Base-by-base conservation (phyloP, 1,284 basidiomycete species). In the Moesziomyces aphidis region DNA sequence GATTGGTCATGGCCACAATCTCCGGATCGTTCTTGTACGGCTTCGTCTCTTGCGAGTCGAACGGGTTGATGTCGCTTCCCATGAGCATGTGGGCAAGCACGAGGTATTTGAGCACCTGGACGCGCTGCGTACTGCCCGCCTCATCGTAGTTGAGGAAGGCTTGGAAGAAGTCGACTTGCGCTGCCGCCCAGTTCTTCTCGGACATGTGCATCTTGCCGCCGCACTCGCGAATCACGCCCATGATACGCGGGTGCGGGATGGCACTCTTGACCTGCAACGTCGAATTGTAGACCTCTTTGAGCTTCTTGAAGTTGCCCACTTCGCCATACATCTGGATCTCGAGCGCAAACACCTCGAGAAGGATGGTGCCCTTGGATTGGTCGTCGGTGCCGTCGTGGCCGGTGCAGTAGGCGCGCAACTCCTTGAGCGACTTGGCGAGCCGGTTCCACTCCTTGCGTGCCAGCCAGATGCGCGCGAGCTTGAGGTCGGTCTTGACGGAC, bases 181-280 rank as follows among this genome's bases (percentile, higher is more conserved):
- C 97, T 54, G 93, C 91, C 66, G 92, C 92, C 95, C 96, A 99
- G 86, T 97, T 92, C 73, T 93, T 93, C 88, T 99, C 97, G 62
- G 93, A 94, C 97, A 99, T 99, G 94, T 97, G 97, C 97, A 99
- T 99, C 87, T 99, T 99, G 9, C 97, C 97, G 15, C 97, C 97
- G 77, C 96, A 98, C 85, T 99, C 97, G 82, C 95, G 94, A 86
- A 99, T 99, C 57, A 98, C 93, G 55, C 96, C 97, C 92, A 98
- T 95, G 82, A 99, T 98, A 26, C 95, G 90, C 9, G 97, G 97
- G 86, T 99, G 97, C 11, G 96, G 95, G 66, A 99, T 98, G 9
- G 97, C 97, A 36, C 94, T 96, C 57, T 93, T 92, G 61, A 99
- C 94, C 57, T 91, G 90, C 76, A 93, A 92, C 2, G 94, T 92